Percentiles rank a stretch among this genome's conserved stretches.
These are phyloP conservation scores for Selenicereus undatus DNA, from an alignment of 148 eudicot species.

Conservation along the genomic window DNA sequence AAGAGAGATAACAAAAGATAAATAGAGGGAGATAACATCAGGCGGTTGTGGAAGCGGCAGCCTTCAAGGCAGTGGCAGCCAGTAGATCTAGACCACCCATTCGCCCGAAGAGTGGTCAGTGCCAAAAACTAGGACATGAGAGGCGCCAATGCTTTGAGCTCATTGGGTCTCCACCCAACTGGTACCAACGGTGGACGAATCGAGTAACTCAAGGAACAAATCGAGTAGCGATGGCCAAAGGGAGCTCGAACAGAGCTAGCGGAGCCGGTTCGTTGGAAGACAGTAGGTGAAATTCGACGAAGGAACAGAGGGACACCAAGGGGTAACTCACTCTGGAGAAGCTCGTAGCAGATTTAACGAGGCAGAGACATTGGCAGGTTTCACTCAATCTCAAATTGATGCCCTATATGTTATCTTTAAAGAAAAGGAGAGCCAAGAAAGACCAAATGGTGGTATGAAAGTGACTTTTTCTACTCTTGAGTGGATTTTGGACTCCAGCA, in stretches of 20 bases:
- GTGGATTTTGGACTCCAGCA: not conserved
- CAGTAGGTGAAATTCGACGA: not conserved
- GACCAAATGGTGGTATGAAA: not conserved
- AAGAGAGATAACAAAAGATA: no score
- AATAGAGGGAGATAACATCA: no score
- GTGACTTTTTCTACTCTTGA: no score
- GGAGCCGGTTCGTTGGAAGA: no score
- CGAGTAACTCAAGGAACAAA: not conserved
- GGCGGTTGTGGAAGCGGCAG: no score
- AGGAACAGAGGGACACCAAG: no score
- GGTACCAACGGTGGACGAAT: not conserved
- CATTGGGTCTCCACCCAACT: not conserved
- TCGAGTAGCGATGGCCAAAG: no score
- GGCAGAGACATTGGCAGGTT: not conserved
- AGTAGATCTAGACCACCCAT: no score
- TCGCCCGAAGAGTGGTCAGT: not conserved
- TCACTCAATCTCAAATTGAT: not conserved
- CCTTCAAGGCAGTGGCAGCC: no score
- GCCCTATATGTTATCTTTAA: no score
- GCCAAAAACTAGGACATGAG: not conserved
- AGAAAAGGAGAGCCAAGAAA: not conserved
- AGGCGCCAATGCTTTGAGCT: not conserved
- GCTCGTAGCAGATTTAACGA: no score
- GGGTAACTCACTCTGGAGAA: not conserved
- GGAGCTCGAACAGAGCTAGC: not conserved